Percentiles rank a stretch among this genome's conserved stretches.
Evolutionary conservation across 805 yeast species (phyloP).

Genomic region (Metschnikowia anglica): DNA sequence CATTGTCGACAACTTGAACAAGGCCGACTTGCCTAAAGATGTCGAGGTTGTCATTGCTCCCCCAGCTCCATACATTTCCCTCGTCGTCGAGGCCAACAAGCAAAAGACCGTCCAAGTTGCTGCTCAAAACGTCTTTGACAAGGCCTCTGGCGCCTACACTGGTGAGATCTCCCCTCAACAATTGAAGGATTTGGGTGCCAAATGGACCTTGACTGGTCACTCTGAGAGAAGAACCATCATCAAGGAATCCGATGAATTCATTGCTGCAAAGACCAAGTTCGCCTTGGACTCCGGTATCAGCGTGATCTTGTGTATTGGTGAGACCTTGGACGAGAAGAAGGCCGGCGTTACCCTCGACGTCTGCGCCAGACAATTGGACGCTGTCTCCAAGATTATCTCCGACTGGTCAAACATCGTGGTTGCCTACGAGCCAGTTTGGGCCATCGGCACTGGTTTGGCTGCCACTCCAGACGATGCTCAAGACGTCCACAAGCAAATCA

Average conservation of each 20-base stretch:
- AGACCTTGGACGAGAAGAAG: conserved; percentile 93
- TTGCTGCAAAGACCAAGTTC: conserved; percentile 92
- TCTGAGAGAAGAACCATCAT: conserved; percentile 96
- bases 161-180: conserved; percentile 92
- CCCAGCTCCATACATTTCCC: conserved; percentile 87
- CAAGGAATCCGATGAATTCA: conserved; percentile 84
- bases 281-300: conserved; percentile 87
- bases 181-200: conserved; percentile 86
- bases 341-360: conserved; percentile 83
- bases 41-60: conserved; percentile 96
- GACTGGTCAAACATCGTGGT: conserved; percentile 93
- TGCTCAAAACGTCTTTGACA: conserved; percentile 88
- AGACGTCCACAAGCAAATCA: conserved; percentile 85
- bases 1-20: conserved; percentile 82
- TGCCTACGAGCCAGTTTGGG: conserved; percentile 99
- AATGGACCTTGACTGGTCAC: conserved; percentile 96
- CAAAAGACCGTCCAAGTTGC: conserved; percentile 75
- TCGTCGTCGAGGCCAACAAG: conserved; percentile 66
- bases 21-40: conserved; percentile 67
- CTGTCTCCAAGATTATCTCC: conserved; percentile 72
- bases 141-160: conserved; percentile 94
- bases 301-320: conserved; percentile 97
- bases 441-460: conserved; percentile 98
- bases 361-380: conserved; percentile 84
- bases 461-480: conserved; percentile 99